Evolutionary conservation across 176 grass and related monocot species (phyloP).

Genomic region (Phoenix dactylifera): DNA sequence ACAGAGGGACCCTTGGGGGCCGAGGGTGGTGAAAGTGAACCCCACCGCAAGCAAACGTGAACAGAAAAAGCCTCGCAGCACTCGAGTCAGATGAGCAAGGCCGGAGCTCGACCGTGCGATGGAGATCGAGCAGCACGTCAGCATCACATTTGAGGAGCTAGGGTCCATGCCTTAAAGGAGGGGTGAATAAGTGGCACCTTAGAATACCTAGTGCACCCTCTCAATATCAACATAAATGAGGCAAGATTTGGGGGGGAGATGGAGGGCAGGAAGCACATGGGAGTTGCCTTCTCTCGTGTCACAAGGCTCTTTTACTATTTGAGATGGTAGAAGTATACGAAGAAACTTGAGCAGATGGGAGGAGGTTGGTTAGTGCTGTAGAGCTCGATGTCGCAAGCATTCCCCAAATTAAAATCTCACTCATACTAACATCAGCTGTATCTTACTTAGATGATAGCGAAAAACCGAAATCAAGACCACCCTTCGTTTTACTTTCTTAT

Average conservation of each 20-base stretch:
- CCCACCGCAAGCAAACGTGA: no score
- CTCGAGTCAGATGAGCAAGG: no score
- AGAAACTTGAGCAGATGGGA: neutral
- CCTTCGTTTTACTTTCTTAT: conserved; percentile 22
- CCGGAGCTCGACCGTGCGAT: no score
- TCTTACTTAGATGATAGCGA: conserved; percentile 7
- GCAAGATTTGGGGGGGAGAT: conserved; percentile 20
- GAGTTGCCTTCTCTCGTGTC: conserved; percentile 21
- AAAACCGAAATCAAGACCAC: conserved; percentile 5
- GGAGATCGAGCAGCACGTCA: no score
- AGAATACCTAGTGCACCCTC: no score
- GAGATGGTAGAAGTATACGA: neutral
- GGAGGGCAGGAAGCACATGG: conserved; percentile 26
- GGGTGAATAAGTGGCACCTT: no score
- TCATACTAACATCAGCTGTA: conserved; percentile 11
- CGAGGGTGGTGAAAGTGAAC: no score
- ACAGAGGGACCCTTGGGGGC: no score
- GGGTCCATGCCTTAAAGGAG: no score
- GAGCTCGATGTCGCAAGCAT: conserved; percentile 3
- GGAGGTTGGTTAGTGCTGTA: no score
- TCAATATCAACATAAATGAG: conserved; percentile 20
- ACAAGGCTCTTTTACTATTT: conserved; percentile 17
- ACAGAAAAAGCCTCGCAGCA: no score
- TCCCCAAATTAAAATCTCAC: neutral
- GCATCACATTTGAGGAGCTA: no score